phyloP scores from a whole-genome alignment of 169 alveolate species.

The Plasmodium ovale region DNA sequence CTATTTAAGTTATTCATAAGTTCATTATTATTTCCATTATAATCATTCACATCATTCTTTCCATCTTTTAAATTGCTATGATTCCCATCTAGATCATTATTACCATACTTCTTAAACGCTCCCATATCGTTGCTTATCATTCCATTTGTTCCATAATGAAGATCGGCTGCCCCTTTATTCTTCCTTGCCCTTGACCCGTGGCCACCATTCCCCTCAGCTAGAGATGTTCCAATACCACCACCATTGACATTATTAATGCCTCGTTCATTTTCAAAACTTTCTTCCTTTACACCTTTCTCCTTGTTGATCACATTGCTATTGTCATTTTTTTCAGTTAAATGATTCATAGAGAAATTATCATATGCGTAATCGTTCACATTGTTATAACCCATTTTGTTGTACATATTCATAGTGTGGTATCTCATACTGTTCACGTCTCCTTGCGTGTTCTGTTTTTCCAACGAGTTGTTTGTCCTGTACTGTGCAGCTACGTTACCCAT shows the following conservation, averaged over 20 bases:
- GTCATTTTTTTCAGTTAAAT: conserved; percentile 6
- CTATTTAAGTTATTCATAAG: not conserved
- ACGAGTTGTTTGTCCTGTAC: not conserved
- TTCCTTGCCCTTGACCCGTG: not conserved
- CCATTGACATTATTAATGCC: not conserved
- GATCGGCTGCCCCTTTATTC: not conserved
- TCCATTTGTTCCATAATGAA: no score
- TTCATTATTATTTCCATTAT: not conserved
- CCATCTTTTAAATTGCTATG: conserved; percentile 2
- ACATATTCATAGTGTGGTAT: conserved; percentile 41
- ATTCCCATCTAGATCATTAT: conserved; percentile 4
- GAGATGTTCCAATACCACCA: not conserved
- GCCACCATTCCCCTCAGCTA: not conserved
- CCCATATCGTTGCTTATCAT: conserved; percentile 4
- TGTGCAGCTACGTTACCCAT: conserved; percentile 1
- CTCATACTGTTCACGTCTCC: conserved; percentile 31
- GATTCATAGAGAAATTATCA: conserved; percentile 14
- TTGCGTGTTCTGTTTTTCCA: conserved; percentile 21
- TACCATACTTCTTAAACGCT: conserved; percentile 18
- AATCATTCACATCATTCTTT: not conserved
- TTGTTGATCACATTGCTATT: not conserved
- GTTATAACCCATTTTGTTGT: conserved; percentile 28
- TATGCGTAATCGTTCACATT: conserved; percentile 22
- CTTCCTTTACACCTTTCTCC: conserved; percentile 1
- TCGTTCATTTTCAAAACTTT: not conserved